These are phyloP conservation scores for Wolfiporia cocos DNA, from an alignment of 1,284 basidiomycete species.

Conservation along the genomic window DNA sequence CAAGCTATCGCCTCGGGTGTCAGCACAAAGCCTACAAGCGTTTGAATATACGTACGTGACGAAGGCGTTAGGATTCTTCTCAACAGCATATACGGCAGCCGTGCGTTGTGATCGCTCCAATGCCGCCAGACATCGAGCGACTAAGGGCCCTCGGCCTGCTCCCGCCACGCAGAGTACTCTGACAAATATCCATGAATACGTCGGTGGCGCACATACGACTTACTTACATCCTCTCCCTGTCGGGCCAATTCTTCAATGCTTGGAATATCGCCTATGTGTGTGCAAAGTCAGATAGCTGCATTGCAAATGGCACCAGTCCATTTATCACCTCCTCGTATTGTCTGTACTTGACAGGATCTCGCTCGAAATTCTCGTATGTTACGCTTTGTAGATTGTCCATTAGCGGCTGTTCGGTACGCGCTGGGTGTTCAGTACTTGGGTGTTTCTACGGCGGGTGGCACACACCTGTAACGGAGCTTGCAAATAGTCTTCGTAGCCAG, in stretches of 20 bases:
- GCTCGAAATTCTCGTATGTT: slow-evolving; percentile 97
- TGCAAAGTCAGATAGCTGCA: too few relatives aligned
- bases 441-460: not conserved
- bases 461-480: slow-evolving; percentile 88
- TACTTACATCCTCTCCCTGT: slow-evolving; percentile 51
- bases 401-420: slow-evolving; percentile 59
- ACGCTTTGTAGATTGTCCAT: slow-evolving; percentile 95
- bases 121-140: slow-evolving; percentile 82
- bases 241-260: slow-evolving; percentile 72
- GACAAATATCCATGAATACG: slow-evolving; percentile 7
- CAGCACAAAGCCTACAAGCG: slow-evolving; percentile 9
- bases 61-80: slow-evolving; percentile 94
- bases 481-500: slow-evolving; percentile 92
- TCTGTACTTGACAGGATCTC: slow-evolving; percentile 94
- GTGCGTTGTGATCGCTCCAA: slow-evolving; percentile 63
- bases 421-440: too few relatives aligned
- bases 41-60: slow-evolving; percentile 66
- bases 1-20: slow-evolving; percentile 42
- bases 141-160: slow-evolving; percentile 91
- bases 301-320: too few relatives aligned
- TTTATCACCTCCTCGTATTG: slow-evolving; percentile 89
- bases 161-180: slow-evolving; percentile 90
- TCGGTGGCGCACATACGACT: slow-evolving; percentile 1
- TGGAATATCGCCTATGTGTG: slow-evolving; percentile 77
- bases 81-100: slow-evolving; percentile 81